Base-by-base conservation (phyloP, 768 basidiomycete genomes). In the Tricholoma matsutake region DNA sequence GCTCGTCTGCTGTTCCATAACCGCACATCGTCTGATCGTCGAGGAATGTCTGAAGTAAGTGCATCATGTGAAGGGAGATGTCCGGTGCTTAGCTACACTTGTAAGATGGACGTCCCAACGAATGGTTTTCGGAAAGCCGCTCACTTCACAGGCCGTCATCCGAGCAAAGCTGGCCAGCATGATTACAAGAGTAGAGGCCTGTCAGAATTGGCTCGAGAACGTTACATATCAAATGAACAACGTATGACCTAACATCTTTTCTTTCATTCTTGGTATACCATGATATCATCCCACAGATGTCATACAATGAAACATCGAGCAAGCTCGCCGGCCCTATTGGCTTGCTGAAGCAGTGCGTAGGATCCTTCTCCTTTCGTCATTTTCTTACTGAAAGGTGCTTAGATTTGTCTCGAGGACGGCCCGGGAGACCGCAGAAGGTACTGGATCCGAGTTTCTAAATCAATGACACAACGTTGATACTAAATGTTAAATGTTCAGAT, bases 191-290 rank as follows among this genome's bases (percentile, higher is more conserved):
- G 83, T 95, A 43, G 95, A 98, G 75, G 83, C 81, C 18, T 86
- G 80, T 62, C 95, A 96, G 69, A 86, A 86, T 54, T 97, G 94
- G 94, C 83, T 95, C 10, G 96, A 98, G 78, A 83, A 80, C 20
- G 79, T 97, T 57, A 97, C 94, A 2, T 86, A 89, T 70, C 94
- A 97, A 72, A 96, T 96, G 94, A 92, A 89, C 70, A 87, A 93
- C 68, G 91, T 92, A 58, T 34, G 81, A 31, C 41, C 14, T 4
- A 9, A 20, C 4, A 11, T 11, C 6, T 11, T 34, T n/a, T 25
- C 58, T 32, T 25, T 41, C 69, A 70, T 67, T 35, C 41, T 34
- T 54, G 29, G 47, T 54, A n/a, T n/a, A 47, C 65, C n/a, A 51
- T 16, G 47, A 32, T 43, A 59, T 54, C 37, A 39, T 10, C 52